phyloP scores from a whole-genome alignment of 371 early-diverging fungal species.

The Mucor indicus region DNA sequence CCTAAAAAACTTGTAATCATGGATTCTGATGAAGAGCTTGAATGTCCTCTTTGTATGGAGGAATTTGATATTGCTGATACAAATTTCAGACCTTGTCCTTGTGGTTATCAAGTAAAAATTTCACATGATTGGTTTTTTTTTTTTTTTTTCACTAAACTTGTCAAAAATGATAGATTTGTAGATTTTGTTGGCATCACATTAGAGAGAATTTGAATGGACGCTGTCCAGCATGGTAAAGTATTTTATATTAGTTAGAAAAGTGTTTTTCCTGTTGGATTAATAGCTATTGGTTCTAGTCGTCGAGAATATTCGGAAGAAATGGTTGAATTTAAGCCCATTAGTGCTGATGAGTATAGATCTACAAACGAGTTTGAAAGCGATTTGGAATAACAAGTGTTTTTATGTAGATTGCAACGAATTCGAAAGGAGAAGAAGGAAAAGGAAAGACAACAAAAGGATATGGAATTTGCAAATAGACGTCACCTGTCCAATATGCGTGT shows the following conservation, averaged over 20 bases:
- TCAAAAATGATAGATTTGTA: constrained; percentile 24
- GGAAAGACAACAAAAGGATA: constrained; percentile 85
- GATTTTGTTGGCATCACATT: constrained; percentile 27
- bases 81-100: constrained; percentile 94
- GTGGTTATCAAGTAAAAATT: constrained; percentile 91
- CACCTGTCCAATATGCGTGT: constrained; percentile 91
- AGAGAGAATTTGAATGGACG: constrained; percentile 78
- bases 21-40: constrained; percentile 74
- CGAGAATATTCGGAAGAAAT: constrained; percentile 84
- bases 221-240: constrained; percentile 76
- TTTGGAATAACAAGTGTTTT: too few species aligned
- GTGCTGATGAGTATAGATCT: constrained; percentile 69
- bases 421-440: constrained; percentile 83
- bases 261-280: too few species aligned
- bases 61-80: constrained; percentile 94
- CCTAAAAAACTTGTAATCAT: too few species aligned
- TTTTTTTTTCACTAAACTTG: too few species aligned
- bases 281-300: constrained; percentile 23
- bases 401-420: constrained; percentile 44
- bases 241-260: background rate
- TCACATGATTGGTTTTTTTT: too few species aligned
- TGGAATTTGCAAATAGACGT: constrained; percentile 78
- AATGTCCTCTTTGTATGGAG: constrained; percentile 98
- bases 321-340: constrained; percentile 86
- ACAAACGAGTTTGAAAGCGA: too few species aligned